These are phyloP conservation scores for Chalara sp. DNA, from an alignment of 2,329 filamentous ascomycete genomes.

Conservation along the genomic window DNA sequence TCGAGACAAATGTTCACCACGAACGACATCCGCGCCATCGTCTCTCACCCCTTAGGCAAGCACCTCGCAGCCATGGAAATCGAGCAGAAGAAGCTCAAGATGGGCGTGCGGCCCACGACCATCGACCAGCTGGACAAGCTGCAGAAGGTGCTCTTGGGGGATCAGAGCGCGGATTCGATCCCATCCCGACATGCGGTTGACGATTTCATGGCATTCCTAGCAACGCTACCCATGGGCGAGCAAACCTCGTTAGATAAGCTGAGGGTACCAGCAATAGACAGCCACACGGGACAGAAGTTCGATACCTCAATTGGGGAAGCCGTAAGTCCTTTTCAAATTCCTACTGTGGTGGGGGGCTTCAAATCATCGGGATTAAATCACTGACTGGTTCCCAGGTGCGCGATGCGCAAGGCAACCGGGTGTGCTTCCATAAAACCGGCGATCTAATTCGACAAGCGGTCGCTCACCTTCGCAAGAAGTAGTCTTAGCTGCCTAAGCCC, in stretches of 20 bases:
- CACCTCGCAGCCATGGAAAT: constrained; percentile 7
- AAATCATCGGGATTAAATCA: too few relatives aligned
- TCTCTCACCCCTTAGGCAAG: constrained; percentile 11
- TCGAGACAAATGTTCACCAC: constrained; percentile 9
- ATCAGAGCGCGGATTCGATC: constrained; percentile 10
- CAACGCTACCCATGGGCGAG: constrained; percentile 8
- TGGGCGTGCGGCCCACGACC: constrained; percentile 8
- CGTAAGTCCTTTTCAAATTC: too few relatives aligned
- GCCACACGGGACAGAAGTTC: constrained; percentile 9
- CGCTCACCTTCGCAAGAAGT: neutral
- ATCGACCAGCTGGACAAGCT: constrained; percentile 11
- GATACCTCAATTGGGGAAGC: constrained; percentile 9
- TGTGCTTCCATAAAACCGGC: constrained; percentile 11
- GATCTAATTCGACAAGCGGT: constrained; percentile 3
- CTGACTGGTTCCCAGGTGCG: neutral
- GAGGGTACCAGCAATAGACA: constrained; percentile 10
- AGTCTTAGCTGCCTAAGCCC: neutral
- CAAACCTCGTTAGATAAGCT: constrained; percentile 9
- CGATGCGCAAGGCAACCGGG: constrained; percentile 8
- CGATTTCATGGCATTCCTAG: constrained; percentile 9
- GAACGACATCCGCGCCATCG: constrained; percentile 9
- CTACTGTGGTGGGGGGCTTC: too few relatives aligned
- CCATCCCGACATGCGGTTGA: constrained; percentile 8
- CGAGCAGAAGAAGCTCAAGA: constrained; percentile 8
- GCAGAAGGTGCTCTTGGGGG: constrained; percentile 7